These are phyloP conservation scores for Xylariales sp. DNA, from an alignment of 2,329 filamentous ascomycete genomes.

Conservation along the genomic window DNA sequence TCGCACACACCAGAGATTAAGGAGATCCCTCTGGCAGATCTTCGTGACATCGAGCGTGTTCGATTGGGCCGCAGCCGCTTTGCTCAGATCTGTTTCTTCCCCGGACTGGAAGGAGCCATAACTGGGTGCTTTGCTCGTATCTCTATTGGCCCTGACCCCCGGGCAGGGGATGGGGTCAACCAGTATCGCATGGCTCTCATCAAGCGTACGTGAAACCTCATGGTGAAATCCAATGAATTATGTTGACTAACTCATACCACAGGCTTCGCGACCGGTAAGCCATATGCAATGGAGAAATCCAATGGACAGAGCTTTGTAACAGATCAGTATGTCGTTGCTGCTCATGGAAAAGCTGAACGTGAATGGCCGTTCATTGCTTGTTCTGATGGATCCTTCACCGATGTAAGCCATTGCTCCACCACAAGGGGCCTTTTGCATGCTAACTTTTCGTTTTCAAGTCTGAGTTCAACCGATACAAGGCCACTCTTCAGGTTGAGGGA, in stretches of 20 bases:
- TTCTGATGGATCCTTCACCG: conserved; percentile 81
- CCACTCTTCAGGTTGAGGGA: conserved; percentile 67
- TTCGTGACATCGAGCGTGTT: conserved; percentile 80
- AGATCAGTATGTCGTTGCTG: conserved; percentile 76
- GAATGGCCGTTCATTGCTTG: conserved; percentile 89
- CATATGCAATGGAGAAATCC: conserved; percentile 74
- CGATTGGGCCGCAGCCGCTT: conserved; percentile 83
- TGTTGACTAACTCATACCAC: conserved; percentile 15
- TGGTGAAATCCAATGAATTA: conserved; percentile 9
- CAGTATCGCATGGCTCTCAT: conserved; percentile 87
- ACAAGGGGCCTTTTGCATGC: no score
- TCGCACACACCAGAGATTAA: conserved; percentile 52
- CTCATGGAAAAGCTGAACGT: conserved; percentile 78
- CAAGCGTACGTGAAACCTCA: no score
- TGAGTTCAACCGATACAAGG: conserved; percentile 79
- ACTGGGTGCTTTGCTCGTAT: conserved; percentile 82
- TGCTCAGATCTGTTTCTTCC: conserved; percentile 87
- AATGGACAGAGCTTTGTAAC: conserved; percentile 77
- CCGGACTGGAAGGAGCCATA: conserved; percentile 78
- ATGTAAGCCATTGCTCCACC: conserved; percentile 50
- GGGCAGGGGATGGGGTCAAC: conserved; percentile 54
- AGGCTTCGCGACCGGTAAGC: conserved; percentile 75
- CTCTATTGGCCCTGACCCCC: conserved; percentile 68
- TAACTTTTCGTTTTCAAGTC: conserved; percentile 45
- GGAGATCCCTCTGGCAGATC: conserved; percentile 64